Evolutionary conservation across 768 basidiomycete genomes (phyloP).

Genomic region (Lyophyllum atratum): DNA sequence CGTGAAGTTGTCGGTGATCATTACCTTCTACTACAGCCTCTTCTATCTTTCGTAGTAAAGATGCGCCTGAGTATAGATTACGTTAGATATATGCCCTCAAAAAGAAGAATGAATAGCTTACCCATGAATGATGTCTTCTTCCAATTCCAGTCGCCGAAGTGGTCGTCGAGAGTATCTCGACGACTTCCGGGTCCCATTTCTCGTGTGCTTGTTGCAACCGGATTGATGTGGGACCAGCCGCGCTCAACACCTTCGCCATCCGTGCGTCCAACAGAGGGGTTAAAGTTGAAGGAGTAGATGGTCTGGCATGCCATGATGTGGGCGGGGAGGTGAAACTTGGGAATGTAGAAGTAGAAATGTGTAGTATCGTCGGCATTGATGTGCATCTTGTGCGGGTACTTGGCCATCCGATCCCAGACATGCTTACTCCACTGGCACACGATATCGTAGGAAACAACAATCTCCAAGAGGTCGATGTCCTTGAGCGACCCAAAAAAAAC

Average conservation of each 20-base stretch:
- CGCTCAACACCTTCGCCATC: conserved; percentile 36
- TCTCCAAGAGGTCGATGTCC: not conserved
- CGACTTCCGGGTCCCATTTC: conserved; percentile 37
- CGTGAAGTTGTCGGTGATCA: not conserved
- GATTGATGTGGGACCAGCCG: conserved; percentile 30
- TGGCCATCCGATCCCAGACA: conserved; percentile 15
- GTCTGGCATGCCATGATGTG: conserved; percentile 25
- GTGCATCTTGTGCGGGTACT: conserved; percentile 12
- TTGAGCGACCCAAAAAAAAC: conserved; percentile 23
- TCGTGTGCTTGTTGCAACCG: conserved; percentile 24
- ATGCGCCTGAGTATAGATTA: too few relatives aligned
- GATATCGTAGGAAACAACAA: conserved; percentile 34
- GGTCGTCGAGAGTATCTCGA: conserved; percentile 25
- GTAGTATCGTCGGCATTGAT: not conserved
- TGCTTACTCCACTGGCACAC: conserved; percentile 30
- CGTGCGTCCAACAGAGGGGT: conserved; percentile 24
- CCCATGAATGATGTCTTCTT: not conserved
- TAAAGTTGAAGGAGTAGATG: conserved; percentile 21
- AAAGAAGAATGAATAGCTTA: too few relatives aligned
- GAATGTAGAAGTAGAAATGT: conserved; percentile 16
- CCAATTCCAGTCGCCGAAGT: too few relatives aligned
- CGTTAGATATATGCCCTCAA: too few relatives aligned
- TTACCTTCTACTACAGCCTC: not conserved
- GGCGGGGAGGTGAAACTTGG: conserved; percentile 28
- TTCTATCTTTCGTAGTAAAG: conserved; percentile 2